Conservation (phyloP, 495 filamentous ascomycete species). For the Sordaria brevicollis region DNA sequence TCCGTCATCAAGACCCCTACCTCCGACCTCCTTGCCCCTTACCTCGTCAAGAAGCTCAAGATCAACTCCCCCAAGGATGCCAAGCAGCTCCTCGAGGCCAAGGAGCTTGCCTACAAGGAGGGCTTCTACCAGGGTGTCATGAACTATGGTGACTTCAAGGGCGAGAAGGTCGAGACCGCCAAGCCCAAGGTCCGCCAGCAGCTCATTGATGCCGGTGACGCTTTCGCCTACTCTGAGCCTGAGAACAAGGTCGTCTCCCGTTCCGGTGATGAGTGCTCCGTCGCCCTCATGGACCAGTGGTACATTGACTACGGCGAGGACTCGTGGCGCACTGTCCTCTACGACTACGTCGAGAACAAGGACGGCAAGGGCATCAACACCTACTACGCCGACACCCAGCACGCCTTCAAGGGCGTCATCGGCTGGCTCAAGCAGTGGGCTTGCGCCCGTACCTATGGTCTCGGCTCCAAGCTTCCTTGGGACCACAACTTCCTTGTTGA, state of each 20-base stretch:
- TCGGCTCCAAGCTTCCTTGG: constrained; percentile 95
- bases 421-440: constrained; percentile 95
- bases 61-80: constrained; percentile 92
- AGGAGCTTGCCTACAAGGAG: constrained; percentile 93
- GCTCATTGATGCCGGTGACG: constrained; percentile 67
- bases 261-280: constrained; percentile 69
- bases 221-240: constrained; percentile 88
- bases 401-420: constrained; percentile 74
- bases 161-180: constrained; percentile 69
- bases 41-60: constrained; percentile 84
- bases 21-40: constrained; percentile 73
- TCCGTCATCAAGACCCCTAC: constrained; percentile 86
- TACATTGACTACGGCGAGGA: constrained; percentile 93
- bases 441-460: constrained; percentile 80
- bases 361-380: constrained; percentile 60
- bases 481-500: constrained; percentile 88
- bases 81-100: constrained; percentile 82
- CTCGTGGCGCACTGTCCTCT: constrained; percentile 58
- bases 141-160: constrained; percentile 81
- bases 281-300: constrained; percentile 92
- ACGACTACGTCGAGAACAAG: constrained; percentile 58
- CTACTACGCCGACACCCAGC: constrained; percentile 66
- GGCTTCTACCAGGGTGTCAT: constrained; percentile 96
- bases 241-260: constrained; percentile 79
- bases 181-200: constrained; percentile 79